Base-by-base conservation (phyloP, 2,329 filamentous ascomycete genomes). In the Cladophialophora bantiana region DNA sequence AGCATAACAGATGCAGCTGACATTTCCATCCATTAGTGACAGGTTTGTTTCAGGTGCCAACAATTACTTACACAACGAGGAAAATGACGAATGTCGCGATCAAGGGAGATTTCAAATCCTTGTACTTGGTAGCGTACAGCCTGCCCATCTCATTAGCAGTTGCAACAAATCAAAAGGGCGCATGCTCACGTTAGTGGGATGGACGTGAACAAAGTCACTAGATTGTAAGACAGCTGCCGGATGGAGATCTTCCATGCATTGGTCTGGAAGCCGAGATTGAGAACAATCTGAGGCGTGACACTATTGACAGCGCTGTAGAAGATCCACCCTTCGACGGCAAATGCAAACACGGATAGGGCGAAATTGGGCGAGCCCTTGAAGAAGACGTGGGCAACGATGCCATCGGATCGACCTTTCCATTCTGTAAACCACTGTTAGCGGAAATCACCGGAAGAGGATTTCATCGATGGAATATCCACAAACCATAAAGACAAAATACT, bases 311-410 rank as follows among this genome's bases (percentile, higher is more conserved):
- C 83, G 62, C 79, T 81, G 74, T 85, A 85, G 72, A 85, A 87
- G 62, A 87, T 84, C 84, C 84, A 87, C 13, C 85, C 85, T 74
- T 87, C 85, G 38, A 86, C 83, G 2, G 82, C 82, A 67, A 86
- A 86, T 3, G 85, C 85, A 72, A 86, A 85, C 9, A 83, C 80
- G 1, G 84, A 81, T 3, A 86, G 80, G 7, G 78, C 81, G 70
- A 87, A 87, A 72, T 87, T 87, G 12, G 81, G 82, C 12, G 84
- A 84, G 1, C 78, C 75, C 35, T 75, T 77, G 75, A 87, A 87
- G 78, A 86, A 86, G 40, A 85, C 80, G 70, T 87, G 85, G 0
- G 85, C 84, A 0, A 86, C 77, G 7, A 87, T 81, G 3, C 85
- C 85, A 68, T 87, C 85, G 7, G 75, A 71, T 64, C 85, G 77